These are phyloP conservation scores for Metschnikowia shivogae DNA, from an alignment of 805 yeast genomes.

Conservation along the genomic window DNA sequence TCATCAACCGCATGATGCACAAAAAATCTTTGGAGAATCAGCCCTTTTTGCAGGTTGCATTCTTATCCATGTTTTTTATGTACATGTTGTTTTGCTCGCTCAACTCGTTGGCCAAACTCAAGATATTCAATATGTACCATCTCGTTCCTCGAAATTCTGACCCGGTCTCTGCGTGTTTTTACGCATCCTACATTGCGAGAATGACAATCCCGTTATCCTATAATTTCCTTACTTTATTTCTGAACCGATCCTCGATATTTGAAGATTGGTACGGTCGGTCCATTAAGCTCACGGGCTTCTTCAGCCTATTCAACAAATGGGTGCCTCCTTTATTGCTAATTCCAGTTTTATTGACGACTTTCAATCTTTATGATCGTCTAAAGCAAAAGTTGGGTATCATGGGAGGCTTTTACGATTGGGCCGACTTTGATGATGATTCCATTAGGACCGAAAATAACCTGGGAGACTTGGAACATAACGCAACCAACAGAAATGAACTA, in stretches of 20 bases:
- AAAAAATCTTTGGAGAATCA: conserved; percentile 25
- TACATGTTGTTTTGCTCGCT: conserved; percentile 70
- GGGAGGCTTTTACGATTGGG: conserved; percentile 39
- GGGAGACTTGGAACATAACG: conserved; percentile 15
- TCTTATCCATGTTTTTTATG: conserved; percentile 42
- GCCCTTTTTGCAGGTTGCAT: conserved; percentile 29
- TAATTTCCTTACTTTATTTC: conserved; percentile 67
- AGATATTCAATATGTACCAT: conserved; percentile 72
- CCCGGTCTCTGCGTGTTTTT: conserved; percentile 70
- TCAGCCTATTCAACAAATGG: conserved; percentile 65
- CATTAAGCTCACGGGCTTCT: conserved; percentile 70
- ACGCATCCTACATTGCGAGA: conserved; percentile 76
- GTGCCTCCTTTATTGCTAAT: conserved; percentile 70
- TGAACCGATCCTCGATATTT: conserved; percentile 50
- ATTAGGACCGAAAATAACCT: conserved; percentile 6
- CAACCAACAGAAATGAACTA: conserved; percentile 29
- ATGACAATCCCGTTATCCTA: conserved; percentile 78
- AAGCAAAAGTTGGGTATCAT: conserved; percentile 39
- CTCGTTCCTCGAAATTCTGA: conserved; percentile 68
- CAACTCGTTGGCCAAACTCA: conserved; percentile 60
- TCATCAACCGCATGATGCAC: conserved; percentile 49
- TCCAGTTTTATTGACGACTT: conserved; percentile 62
- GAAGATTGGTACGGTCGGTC: conserved; percentile 73
- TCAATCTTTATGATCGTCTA: conserved; percentile 63
- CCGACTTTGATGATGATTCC: conserved; percentile 33